Evolutionary conservation across 73 alveolate species (phyloP), one percentile per base, ranked within the genome.

Genomic region (Tetrahymena thermophila): DNA sequence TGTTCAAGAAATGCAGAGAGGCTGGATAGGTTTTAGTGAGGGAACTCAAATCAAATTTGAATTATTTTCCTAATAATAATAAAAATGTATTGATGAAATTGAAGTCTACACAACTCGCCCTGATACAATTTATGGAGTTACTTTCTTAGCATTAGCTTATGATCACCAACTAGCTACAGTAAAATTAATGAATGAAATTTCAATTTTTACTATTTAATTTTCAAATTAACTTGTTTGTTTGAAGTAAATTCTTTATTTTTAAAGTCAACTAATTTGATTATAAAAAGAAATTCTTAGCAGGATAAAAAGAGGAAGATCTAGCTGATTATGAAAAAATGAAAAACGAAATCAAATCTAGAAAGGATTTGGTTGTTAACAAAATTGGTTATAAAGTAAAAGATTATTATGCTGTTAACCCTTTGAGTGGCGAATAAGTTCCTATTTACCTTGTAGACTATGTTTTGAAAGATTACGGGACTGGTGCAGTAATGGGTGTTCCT

Each of bases 401-500:
- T 71, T 34, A 50, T 15, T 84, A 19, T 50, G 97, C 95, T 23
- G 50, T 35, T 23, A 97, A 97, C 83, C 98, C 98, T 7, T 19
- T 97, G 7, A 97, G 96, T 44, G 95, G 95, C 10, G 96, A 95
- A 21, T 85, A 55, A 43, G 11, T 97, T 14, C 98, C 98, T 57
- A 94, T 97, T 8, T 96, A 58, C 56, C 85, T 96, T 0, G 96
- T 97, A 8, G 95, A 95, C 31, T 97, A 97, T 85, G 98, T 97
- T 14, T 93, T 97, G 3, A 95, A 94, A 35, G 98, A 95, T 42
- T 94, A 96, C 37, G 98, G 98, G 19, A 93, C 97, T 11, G 98
- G 98, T 55, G 94, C 97, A 50, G 94, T 95, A 13, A 96, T 97
- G 98, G 98, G 97, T n/a, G 97, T 97, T 23, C 98, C 98, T 21